Conservation (phyloP, 768 basidiomycete genomes). For the Tephrocybe sp. region DNA sequence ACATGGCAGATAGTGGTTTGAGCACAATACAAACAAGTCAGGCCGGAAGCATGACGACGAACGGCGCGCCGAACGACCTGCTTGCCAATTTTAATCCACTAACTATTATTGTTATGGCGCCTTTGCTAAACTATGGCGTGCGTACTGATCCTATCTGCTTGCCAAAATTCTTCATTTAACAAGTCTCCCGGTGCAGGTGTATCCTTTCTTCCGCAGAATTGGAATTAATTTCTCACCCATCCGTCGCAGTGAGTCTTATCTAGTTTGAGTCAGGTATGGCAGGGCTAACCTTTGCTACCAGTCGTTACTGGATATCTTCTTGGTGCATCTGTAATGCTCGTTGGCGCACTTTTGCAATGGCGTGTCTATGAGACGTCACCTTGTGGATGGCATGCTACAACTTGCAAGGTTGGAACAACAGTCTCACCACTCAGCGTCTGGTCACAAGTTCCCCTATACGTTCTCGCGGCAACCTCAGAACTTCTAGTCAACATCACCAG, state of each 20-base stretch:
- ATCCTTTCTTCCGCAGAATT: constrained; percentile 26
- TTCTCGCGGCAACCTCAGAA: constrained; percentile 20
- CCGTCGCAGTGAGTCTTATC: constrained; percentile 13
- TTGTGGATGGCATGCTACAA: constrained; percentile 20
- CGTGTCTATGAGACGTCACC: constrained; percentile 22
- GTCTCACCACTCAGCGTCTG: constrained; percentile 24
- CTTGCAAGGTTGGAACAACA: constrained; percentile 18
- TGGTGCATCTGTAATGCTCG: constrained; percentile 16
- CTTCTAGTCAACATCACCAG: constrained; percentile 15
- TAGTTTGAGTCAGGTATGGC: not conserved
- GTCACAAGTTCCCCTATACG: constrained; percentile 21
- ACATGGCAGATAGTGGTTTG: constrained; percentile 26
- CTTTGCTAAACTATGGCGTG: constrained; percentile 23
- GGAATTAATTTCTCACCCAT: constrained; percentile 29
- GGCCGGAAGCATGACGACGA: constrained; percentile 27
- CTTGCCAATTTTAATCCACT: constrained; percentile 30
- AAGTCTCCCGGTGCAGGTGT: constrained; percentile 14
- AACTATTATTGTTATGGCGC: constrained; percentile 26
- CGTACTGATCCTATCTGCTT: not conserved
- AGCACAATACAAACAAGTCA: constrained; percentile 23
- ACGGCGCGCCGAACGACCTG: constrained; percentile 29
- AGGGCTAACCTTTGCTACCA: not conserved
- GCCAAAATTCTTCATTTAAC: not conserved
- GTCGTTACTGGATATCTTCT: constrained; percentile 20
- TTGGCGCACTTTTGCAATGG: constrained; percentile 23